Percentiles rank a stretch among this genome's conserved stretches.
Evolutionary conservation across 768 basidiomycete genomes (phyloP).

Genomic region (Amanita exitialis): DNA sequence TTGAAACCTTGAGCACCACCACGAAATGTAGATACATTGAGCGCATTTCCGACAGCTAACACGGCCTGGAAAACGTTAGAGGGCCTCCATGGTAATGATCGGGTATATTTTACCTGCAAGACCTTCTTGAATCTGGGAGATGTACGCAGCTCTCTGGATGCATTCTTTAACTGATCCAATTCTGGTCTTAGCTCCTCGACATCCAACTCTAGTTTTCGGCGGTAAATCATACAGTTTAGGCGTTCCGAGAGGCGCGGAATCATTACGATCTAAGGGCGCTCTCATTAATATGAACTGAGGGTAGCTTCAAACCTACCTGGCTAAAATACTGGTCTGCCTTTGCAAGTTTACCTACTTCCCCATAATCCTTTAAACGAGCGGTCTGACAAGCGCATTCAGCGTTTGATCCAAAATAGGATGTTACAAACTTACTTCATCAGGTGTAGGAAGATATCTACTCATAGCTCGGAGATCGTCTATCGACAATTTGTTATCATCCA

Average conservation of each 20-base stretch:
- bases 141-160: conserved; percentile 55
- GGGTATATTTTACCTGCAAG: conserved; percentile 40
- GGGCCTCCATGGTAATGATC: not conserved
- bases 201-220: conserved; percentile 72
- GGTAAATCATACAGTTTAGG: conserved; percentile 76
- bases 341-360: conserved; percentile 62
- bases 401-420: not conserved
- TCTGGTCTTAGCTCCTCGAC: conserved; percentile 81
- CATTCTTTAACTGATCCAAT: conserved; percentile 59
- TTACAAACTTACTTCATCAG: conserved; percentile 52
- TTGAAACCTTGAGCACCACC: conserved; percentile 82
- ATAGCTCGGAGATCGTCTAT: conserved; percentile 74
- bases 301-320: conserved; percentile 34
- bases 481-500: conserved; percentile 60
- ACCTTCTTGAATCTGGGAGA: conserved; percentile 60
- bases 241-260: conserved; percentile 71
- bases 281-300: not conserved
- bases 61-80: conserved; percentile 38
- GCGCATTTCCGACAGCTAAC: conserved; percentile 66
- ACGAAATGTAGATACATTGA: conserved; percentile 78
- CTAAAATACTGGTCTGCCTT: conserved; percentile 79
- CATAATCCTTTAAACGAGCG: conserved; percentile 56
- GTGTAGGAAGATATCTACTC: conserved; percentile 65
- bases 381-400: conserved; percentile 27
- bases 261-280: conserved; percentile 48